Conservation (phyloP, 352 stramenopile species). For the Phytophthora idaei region DNA sequence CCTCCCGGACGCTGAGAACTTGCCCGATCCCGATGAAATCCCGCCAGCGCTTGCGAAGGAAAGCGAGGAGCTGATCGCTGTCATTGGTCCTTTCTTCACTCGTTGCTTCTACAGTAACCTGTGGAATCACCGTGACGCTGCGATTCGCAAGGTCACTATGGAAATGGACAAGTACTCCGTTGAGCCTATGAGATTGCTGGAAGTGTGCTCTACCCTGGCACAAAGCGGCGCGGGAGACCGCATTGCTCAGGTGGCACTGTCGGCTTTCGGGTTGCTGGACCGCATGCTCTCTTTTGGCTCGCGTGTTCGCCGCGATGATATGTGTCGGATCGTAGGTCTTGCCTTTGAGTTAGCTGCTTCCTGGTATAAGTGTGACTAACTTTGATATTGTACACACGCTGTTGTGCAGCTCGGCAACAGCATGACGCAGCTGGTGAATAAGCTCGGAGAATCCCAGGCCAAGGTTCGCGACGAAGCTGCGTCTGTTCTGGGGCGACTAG, state of each 20-base stretch:
- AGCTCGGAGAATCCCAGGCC: slow-evolving; percentile 70
- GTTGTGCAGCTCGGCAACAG: slow-evolving; percentile 66
- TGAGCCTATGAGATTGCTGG: slow-evolving; percentile 53
- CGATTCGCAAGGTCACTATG: slow-evolving; percentile 86
- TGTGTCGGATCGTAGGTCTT: slow-evolving; percentile 68
- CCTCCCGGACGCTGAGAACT: slow-evolving; percentile 68
- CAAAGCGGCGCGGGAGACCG: slow-evolving; percentile 76
- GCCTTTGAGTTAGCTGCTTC: not conserved
- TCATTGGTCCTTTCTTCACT: slow-evolving; percentile 81
- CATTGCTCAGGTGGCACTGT: slow-evolving; percentile 78
- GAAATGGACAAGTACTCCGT: slow-evolving; percentile 63
- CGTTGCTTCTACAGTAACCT: slow-evolving; percentile 88
- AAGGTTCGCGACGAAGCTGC: slow-evolving; percentile 80
- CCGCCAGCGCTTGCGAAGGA: slow-evolving; percentile 71
- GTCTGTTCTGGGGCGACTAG: slow-evolving; percentile 46
- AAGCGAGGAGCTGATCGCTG: slow-evolving; percentile 73
- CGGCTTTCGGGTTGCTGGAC: slow-evolving; percentile 72
- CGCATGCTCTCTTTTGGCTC: slow-evolving; percentile 57
- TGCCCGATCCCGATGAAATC: slow-evolving; percentile 78
- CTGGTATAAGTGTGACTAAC: not conserved
- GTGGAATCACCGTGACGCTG: slow-evolving; percentile 85
- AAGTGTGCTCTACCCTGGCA: slow-evolving; percentile 70
- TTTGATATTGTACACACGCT: slow-evolving; percentile 5
- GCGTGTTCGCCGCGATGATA: slow-evolving; percentile 59
- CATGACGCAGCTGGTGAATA: slow-evolving; percentile 80